phyloP scores from a whole-genome alignment of 208 protist species.

The Naegleria gruberi region DNA sequence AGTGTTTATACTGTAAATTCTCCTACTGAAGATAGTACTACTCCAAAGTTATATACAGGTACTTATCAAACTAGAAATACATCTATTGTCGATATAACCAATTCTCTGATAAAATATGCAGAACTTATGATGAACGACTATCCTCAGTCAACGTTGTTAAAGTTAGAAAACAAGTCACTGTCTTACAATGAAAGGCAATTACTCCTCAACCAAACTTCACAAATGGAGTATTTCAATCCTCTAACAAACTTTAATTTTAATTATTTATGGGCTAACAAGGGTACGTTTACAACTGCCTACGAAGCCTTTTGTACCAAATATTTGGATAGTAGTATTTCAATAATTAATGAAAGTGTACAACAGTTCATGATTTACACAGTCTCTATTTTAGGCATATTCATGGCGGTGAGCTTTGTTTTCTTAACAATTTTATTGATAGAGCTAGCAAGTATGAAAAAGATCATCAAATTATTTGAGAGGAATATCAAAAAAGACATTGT shows the following conservation, averaged over 20 bases:
- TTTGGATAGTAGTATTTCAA: not conserved
- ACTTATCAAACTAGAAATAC: not conserved
- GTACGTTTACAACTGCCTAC: not conserved
- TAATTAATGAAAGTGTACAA: not conserved
- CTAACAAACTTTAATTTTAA: not conserved
- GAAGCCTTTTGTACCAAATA: not conserved
- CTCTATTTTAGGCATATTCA: not conserved
- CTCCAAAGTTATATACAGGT: not conserved
- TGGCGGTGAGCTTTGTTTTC: not conserved
- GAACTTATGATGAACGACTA: not conserved
- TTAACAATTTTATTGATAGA: not conserved
- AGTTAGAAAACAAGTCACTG: not conserved
- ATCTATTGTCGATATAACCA: not conserved
- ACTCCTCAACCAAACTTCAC: not conserved
- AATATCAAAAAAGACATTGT: not conserved
- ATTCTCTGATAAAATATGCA: not conserved
- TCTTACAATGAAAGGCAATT: not conserved
- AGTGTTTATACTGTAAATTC: not conserved
- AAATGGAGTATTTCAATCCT: not conserved
- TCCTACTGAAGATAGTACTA: not conserved
- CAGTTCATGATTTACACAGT: not conserved
- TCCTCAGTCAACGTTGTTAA: not conserved
- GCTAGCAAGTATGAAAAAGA: not conserved
- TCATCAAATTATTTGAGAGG: not conserved
- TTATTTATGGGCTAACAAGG: not conserved